Conservation (phyloP, 495 filamentous ascomycete genomes). For the Hyaloscypha finlandica region DNA sequence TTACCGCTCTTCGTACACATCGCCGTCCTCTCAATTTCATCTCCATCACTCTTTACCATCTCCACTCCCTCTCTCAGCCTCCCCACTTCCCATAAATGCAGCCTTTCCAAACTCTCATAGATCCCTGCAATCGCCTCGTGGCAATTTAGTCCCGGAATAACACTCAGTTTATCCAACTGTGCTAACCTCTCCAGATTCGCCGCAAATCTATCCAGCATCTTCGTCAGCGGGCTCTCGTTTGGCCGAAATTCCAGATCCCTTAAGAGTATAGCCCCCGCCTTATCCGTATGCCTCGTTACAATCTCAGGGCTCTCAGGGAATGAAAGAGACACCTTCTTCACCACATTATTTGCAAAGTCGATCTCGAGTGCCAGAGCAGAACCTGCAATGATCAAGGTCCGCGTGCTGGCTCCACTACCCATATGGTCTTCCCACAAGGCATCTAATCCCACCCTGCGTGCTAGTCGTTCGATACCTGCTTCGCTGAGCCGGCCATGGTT, state of each 20-base stretch:
- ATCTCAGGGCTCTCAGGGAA: slow-evolving; percentile 50
- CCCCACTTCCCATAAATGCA: slow-evolving; percentile 70
- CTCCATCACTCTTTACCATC: slow-evolving; percentile 48
- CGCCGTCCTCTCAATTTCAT: slow-evolving; percentile 53
- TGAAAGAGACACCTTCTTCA: slow-evolving; percentile 46
- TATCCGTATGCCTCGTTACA: slow-evolving; percentile 49
- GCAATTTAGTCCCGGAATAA: slow-evolving; percentile 72
- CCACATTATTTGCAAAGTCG: slow-evolving; percentile 49
- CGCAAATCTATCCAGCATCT: slow-evolving; percentile 69
- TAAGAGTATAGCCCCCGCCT: slow-evolving; percentile 55
- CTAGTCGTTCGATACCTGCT: slow-evolving; percentile 77
- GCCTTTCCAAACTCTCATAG: slow-evolving; percentile 59
- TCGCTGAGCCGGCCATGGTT: slow-evolving; percentile 67
- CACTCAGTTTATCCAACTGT: slow-evolving; percentile 76
- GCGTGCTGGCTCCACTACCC: slow-evolving; percentile 41
- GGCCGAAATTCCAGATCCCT: slow-evolving; percentile 49
- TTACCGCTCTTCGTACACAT: slow-evolving; percentile 70
- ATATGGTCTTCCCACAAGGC: slow-evolving; percentile 66
- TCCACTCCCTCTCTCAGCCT: slow-evolving; percentile 54
- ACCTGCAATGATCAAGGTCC: slow-evolving; percentile 72
- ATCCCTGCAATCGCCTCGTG: slow-evolving; percentile 87
- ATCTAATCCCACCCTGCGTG: slow-evolving; percentile 69
- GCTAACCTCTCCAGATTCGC: slow-evolving; percentile 80
- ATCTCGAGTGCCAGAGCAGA: slow-evolving; percentile 58
- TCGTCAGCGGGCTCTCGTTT: slow-evolving; percentile 54